Percentiles rank a stretch among this genome's conserved stretches.
phyloP scores from a whole-genome alignment of 805 yeast species.

The Yamadazyma sp. region DNA sequence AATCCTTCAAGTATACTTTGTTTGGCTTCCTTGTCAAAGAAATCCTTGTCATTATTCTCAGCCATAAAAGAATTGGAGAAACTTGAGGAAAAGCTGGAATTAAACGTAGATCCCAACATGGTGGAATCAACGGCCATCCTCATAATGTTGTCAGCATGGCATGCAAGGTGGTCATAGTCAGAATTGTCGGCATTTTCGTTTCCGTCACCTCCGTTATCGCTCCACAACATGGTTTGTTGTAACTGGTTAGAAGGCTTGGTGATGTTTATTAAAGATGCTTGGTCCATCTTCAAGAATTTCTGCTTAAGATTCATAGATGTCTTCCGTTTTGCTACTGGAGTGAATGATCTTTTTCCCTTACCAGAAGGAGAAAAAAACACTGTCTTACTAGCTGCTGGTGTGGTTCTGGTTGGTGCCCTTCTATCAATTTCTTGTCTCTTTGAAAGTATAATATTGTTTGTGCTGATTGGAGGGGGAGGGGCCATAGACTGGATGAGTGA shows the following conservation, averaged over 20 bases:
- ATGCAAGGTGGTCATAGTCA: constrained; percentile 41
- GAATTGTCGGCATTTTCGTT: constrained; percentile 20
- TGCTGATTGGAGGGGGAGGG: constrained; percentile 5
- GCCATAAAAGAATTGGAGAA: constrained; percentile 31
- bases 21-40: constrained; percentile 19
- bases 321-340: constrained; percentile 25
- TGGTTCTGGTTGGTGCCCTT: constrained; percentile 2
- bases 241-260: constrained; percentile 4
- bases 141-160: constrained; percentile 47
- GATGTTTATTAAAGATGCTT: constrained; percentile 13
- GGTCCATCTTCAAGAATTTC: constrained; percentile 17
- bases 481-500: neutral
- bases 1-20: constrained; percentile 18
- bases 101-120: constrained; percentile 42
- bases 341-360: constrained; percentile 21
- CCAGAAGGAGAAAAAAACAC: constrained; percentile 30
- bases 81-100: constrained; percentile 36
- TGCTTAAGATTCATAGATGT: constrained; percentile 15
- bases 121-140: constrained; percentile 50
- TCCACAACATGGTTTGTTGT: constrained; percentile 4
- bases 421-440: constrained; percentile 6
- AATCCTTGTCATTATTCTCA: constrained; percentile 25
- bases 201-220: constrained; percentile 7
- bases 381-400: constrained; percentile 23
- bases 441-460: constrained; percentile 2